Evolutionary conservation across 495 filamentous ascomycete genomes (phyloP), one percentile per base, ranked within the genome.

Genomic region (Letharia columbiana): DNA sequence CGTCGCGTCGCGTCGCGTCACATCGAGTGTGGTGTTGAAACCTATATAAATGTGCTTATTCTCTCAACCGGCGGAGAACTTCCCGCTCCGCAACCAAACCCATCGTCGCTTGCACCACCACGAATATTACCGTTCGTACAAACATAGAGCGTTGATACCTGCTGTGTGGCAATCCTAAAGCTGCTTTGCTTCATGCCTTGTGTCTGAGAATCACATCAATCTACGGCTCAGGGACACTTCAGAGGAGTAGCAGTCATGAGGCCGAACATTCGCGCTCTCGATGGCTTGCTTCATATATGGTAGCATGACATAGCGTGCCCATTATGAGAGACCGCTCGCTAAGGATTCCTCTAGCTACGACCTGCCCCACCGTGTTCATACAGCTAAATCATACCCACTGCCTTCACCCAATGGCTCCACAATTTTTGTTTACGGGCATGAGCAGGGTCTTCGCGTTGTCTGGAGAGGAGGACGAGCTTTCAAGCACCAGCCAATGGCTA

Each of bases 371-470:
- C 89, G 90, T 70, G 80, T 92, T 62, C 81, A 92, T 76, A 77
- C 86, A 49, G 84, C 89, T 42, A 84, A 87, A 73, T 80, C 84
- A 62, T 96, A 95, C 73, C 91, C 92, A 10, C 75, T 91, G 35
- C 81, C 80, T 63, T 84, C 91, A 10, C 87, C 90, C 9, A 94
- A 96, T 74, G 91, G 91, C 70, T 92, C 92, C 12, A 89, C 86
- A 3, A 83, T 96, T 72, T 82, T 95, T 62, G 72, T 96, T 40
- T 93, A 94, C 73, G 91, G 88, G 63, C 87, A 94, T 67, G 87
- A 91, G 45, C 86, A 84, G 72, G 92, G 92, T 35, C 64, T 96
- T 40, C 87, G 85, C 49, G 75, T 95, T 35, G 69, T 92, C 35
- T 96, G 92, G 92, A 82, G 89, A 72, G 92, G 91, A 65, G 92